Evolutionary conservation across 495 filamentous ascomycete species (phyloP).

Genomic region (Talaromyces liani): DNA sequence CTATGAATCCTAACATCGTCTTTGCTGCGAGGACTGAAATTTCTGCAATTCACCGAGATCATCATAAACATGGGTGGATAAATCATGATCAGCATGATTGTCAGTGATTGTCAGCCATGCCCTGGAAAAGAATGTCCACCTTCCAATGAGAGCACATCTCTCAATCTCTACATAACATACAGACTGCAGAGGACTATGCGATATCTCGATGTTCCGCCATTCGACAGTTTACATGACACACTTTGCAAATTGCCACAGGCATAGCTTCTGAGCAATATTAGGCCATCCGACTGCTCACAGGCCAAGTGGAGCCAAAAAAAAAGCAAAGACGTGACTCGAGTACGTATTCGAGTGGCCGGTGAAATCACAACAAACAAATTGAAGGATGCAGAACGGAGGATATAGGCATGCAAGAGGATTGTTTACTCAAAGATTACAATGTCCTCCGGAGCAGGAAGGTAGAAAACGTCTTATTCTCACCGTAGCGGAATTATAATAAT

Average conservation of each 20-base stretch:
- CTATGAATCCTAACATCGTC: neutral
- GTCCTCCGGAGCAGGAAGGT: neutral
- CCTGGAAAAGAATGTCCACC: neutral
- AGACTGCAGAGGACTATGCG: neutral
- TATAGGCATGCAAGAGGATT: neutral
- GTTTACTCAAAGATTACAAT: neutral
- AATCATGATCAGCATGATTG: neutral
- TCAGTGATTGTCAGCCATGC: neutral
- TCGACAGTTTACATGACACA: neutral
- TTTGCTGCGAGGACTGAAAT: neutral
- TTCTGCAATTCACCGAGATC: neutral
- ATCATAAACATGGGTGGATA: neutral
- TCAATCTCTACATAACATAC: neutral
- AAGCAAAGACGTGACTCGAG: neutral
- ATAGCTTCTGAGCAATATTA: no score
- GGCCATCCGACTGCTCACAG: neutral
- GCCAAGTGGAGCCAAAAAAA: conserved; percentile 3
- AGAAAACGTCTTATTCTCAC: neutral
- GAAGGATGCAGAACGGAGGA: neutral
- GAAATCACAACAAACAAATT: neutral
- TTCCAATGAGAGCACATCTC: neutral
- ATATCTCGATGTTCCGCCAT: neutral
- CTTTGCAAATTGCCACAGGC: neutral
- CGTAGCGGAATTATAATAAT: neutral
- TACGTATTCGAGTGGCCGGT: neutral